Evolutionary conservation across 768 basidiomycete species (phyloP).

Genomic region (Amanita rubescens): DNA sequence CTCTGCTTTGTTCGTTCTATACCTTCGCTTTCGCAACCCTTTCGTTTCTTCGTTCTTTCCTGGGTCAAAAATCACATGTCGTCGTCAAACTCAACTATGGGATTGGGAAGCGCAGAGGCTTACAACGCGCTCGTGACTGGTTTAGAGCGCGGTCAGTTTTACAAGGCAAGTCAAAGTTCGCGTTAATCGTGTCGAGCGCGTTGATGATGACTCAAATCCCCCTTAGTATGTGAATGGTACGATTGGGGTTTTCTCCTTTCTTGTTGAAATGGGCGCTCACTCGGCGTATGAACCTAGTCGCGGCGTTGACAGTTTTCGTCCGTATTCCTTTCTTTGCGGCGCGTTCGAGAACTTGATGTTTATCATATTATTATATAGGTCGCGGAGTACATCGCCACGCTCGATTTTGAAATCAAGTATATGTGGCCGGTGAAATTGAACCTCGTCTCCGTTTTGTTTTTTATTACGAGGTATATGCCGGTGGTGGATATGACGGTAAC

Average conservation of each 20-base stretch:
- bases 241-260: neutral
- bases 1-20: neutral
- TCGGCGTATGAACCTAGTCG: neutral
- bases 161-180: neutral
- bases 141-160: neutral
- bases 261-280: neutral
- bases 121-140: neutral
- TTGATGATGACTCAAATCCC: no score
- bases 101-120: neutral
- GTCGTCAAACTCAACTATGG: no score
- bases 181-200: no score
- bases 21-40: neutral
- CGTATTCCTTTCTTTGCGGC: neutral
- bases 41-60: neutral
- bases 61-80: no score
- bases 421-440: slow-evolving; percentile 6
- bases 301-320: slow-evolving; percentile 2
- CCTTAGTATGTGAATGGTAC: slow-evolving; percentile 3
- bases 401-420: slow-evolving; percentile 4
- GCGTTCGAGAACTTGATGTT: neutral
- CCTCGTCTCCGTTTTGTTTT: slow-evolving; percentile 2
- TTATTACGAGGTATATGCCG: slow-evolving; percentile 3
- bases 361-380: neutral
- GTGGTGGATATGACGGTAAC: neutral
- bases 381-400: slow-evolving; percentile 4